Base-by-base conservation (phyloP, 2,329 filamentous ascomycete genomes). In the Cercospora canescens region DNA sequence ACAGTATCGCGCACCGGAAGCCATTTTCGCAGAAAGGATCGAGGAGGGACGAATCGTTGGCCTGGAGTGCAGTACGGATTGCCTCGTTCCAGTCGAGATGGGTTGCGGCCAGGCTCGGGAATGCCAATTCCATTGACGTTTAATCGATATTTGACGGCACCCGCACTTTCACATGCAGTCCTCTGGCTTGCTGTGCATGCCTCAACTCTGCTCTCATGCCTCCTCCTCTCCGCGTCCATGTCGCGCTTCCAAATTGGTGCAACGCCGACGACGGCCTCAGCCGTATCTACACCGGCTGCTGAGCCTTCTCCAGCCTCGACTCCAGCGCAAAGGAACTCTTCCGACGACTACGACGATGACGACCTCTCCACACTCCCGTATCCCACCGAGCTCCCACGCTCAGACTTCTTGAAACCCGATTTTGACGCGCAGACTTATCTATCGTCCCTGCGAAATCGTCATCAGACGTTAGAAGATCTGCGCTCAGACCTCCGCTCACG, bases 391-490 rank as follows among this genome's bases (percentile, higher is more conserved):
- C 88, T 99, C 16, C 87, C 92, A 1, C 91, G 95, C 65, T 83
- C 85, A 65, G 92, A 95, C 75, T 99, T 99, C 80, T 86, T 97
- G 6, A 81, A 87, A 2, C 85, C 88, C 3, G 79, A 88, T 71
- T 99, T 99, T 79, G 88, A 92, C 68, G 90, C 96, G 0, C 87
- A 91, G 1, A 82, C 83, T 2, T 99, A 97, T 78, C 89, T 99
- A 79, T 93, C 89, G 7, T 90, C 91, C 1, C 85, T 97, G 1
- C 88, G 89, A 21, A 89, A 95, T 76, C 91, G 95, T 1, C 95
- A 99, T 78, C 95, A 99, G 79, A 97, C 94, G 0, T 91, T 99
- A 56, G 94, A 97, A 77, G 95, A 99, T 78, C 84, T 99, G 34
- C 92, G 94, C 37, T 82, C 89, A 5, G 96, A 99, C 75, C 84